Evolutionary conservation across 106 monocot species (phyloP).

Genomic region (Chionographis japonica): DNA sequence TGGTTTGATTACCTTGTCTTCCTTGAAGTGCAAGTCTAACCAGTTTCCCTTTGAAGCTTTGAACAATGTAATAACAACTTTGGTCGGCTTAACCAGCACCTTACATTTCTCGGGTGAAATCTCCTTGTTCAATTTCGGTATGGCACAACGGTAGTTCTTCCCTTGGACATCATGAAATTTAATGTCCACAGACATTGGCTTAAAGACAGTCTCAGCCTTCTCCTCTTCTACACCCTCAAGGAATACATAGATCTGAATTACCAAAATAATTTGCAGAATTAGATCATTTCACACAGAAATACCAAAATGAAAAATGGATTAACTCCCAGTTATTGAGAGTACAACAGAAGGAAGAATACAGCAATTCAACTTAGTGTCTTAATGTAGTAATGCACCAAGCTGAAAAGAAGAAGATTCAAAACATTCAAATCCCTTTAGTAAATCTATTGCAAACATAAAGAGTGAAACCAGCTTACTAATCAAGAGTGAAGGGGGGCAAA

Average conservation of each 20-base stretch:
- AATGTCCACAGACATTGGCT: conserved; percentile 48
- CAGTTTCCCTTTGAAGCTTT: conserved; percentile 74
- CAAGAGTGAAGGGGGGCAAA: too few species aligned
- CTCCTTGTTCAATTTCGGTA: conserved; percentile 73
- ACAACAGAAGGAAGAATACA: too few species aligned
- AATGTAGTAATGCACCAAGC: too few species aligned
- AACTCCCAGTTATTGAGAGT: too few species aligned
- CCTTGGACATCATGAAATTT: conserved; percentile 72
- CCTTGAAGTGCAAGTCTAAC: conserved; percentile 64
- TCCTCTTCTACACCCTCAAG: conserved; percentile 58
- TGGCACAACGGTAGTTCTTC: conserved; percentile 58
- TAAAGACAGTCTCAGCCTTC: conserved; percentile 42
- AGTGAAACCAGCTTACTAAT: too few species aligned
- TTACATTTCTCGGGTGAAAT: conserved; percentile 61
- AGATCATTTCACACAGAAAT: too few species aligned
- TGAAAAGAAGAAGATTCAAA: too few species aligned
- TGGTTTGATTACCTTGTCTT: conserved; percentile 45
- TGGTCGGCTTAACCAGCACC: conserved; percentile 55
- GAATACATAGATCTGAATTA: conserved; percentile 51
- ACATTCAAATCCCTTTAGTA: too few species aligned
- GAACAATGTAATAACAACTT: conserved; percentile 48
- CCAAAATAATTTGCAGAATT: neutral
- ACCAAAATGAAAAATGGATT: too few species aligned
- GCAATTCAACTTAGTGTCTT: too few species aligned
- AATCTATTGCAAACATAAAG: too few species aligned